phyloP scores from a whole-genome alignment of 2,329 filamentous ascomycete genomes.

The Corynespora cassiicola region DNA sequence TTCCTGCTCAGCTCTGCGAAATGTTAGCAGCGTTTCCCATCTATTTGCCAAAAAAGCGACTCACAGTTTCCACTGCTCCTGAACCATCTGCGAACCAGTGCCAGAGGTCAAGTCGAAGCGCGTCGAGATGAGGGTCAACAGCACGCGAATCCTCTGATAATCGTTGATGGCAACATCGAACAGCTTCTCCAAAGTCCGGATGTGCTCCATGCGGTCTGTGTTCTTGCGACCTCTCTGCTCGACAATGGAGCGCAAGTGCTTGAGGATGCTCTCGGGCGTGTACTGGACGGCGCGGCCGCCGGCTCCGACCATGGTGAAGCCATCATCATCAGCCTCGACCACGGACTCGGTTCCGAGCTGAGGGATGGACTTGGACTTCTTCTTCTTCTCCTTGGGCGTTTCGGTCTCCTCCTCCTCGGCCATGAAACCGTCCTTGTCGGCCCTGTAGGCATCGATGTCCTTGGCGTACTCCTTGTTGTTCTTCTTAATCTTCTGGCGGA shows the following conservation, averaged over 20 bases:
- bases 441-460: conserved; percentile 86
- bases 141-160: conserved; percentile 92
- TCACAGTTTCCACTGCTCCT: conserved; percentile 92
- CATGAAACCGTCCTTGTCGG: conserved; percentile 87
- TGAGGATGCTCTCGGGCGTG: conserved; percentile 97
- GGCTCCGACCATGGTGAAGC: conserved; percentile 87
- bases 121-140: conserved; percentile 89
- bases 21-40: conserved; percentile 9
- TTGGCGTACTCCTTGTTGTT: conserved; percentile 93
- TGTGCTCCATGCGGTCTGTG: conserved; percentile 93
- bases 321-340: conserved; percentile 74
- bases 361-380: conserved; percentile 56
- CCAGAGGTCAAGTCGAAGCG: conserved; percentile 91
- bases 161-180: conserved; percentile 86
- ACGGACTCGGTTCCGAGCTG: conserved; percentile 59
- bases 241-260: conserved; percentile 90
- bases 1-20: conserved; percentile 75
- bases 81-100: conserved; percentile 80
- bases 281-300: conserved; percentile 89
- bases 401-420: conserved; percentile 82
- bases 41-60: conserved; percentile 21
- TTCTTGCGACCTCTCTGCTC: conserved; percentile 99
- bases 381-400: conserved; percentile 47
- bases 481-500: conserved; percentile 99
- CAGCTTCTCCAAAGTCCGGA: conserved; percentile 96